Percentiles rank a stretch among this genome's conserved stretches.
These are phyloP conservation scores for Russula virescens DNA, from an alignment of 768 basidiomycete genomes.

Conservation along the genomic window DNA sequence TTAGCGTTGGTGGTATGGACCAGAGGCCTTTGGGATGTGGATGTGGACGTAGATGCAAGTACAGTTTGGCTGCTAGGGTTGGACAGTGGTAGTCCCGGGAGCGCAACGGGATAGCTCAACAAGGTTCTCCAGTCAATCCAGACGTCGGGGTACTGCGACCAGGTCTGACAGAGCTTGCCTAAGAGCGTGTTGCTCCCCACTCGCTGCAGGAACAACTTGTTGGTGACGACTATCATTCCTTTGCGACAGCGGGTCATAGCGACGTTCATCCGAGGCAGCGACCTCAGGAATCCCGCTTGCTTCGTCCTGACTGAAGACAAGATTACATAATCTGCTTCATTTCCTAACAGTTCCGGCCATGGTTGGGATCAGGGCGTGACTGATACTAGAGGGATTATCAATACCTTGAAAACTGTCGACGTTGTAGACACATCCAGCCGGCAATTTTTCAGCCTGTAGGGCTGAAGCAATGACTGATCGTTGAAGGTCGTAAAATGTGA, in stretches of 20 bases:
- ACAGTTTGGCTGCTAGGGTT: not conserved
- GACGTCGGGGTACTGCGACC: slow-evolving; percentile 25
- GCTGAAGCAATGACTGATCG: slow-evolving; percentile 37
- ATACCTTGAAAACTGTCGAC: slow-evolving; percentile 19
- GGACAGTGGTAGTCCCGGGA: not conserved
- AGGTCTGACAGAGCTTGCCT: slow-evolving; percentile 32
- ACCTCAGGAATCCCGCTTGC: slow-evolving; percentile 42
- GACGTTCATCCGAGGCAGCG: slow-evolving; percentile 43
- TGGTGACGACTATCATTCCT: slow-evolving; percentile 46
- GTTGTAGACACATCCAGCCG: slow-evolving; percentile 26
- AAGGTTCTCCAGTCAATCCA: slow-evolving; percentile 31
- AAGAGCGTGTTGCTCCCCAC: slow-evolving; percentile 39
- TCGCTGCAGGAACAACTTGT: slow-evolving; percentile 35
- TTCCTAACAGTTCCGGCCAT: slow-evolving; percentile 33
- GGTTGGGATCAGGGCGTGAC: not conserved
- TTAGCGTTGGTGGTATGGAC: no score
- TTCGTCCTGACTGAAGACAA: slow-evolving; percentile 47
- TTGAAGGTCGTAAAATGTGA: slow-evolving; percentile 53
- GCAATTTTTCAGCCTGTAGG: slow-evolving; percentile 33
- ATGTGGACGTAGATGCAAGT: not conserved
- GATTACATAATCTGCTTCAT: slow-evolving; percentile 46
- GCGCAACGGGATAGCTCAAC: not conserved
- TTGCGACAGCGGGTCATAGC: slow-evolving; percentile 37
- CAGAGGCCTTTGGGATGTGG: no score
- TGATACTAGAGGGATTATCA: not conserved